Percentiles rank a stretch among this genome's conserved stretches.
Conservation (phyloP, 2,329 filamentous ascomycete genomes). For the Fusarium odoratissimum region DNA sequence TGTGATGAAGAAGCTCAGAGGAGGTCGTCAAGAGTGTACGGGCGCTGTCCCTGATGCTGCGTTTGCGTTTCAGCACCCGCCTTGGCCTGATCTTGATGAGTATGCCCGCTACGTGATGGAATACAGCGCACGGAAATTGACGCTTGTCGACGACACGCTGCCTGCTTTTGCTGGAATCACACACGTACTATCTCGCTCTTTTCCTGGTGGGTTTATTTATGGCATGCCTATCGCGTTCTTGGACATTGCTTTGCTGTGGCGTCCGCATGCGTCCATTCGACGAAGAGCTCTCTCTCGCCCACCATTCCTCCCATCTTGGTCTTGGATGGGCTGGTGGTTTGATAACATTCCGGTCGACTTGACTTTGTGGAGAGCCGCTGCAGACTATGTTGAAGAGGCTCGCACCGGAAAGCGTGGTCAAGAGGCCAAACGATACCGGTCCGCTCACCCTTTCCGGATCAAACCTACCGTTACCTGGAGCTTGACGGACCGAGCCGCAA, state of each 20-base stretch:
- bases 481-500: slow-evolving; percentile 54
- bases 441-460: slow-evolving; percentile 54
- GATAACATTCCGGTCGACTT: slow-evolving; percentile 57
- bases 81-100: slow-evolving; percentile 60
- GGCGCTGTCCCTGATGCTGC: slow-evolving; percentile 48
- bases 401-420: slow-evolving; percentile 47
- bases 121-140: slow-evolving; percentile 55
- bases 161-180: slow-evolving; percentile 58
- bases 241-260: slow-evolving; percentile 58
- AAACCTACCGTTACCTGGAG: slow-evolving; percentile 53
- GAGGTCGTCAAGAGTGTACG: slow-evolving; percentile 49
- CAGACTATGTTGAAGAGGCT: slow-evolving; percentile 57
- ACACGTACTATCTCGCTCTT: slow-evolving; percentile 55
- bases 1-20: slow-evolving; percentile 48
- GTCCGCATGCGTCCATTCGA: slow-evolving; percentile 56
- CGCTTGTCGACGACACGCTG: slow-evolving; percentile 56
- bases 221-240: slow-evolving; percentile 61
- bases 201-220: slow-evolving; percentile 57
- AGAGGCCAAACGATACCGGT: slow-evolving; percentile 51
- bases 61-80: slow-evolving; percentile 54
- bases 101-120: slow-evolving; percentile 58
- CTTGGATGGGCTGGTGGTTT: slow-evolving; percentile 62
- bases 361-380: slow-evolving; percentile 56
- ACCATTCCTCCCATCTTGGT: slow-evolving; percentile 58
- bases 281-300: slow-evolving; percentile 52